Evolutionary conservation across 208 protist species (phyloP), one percentile per base, ranked within the genome.

Genomic region (Trypanosoma mega): DNA sequence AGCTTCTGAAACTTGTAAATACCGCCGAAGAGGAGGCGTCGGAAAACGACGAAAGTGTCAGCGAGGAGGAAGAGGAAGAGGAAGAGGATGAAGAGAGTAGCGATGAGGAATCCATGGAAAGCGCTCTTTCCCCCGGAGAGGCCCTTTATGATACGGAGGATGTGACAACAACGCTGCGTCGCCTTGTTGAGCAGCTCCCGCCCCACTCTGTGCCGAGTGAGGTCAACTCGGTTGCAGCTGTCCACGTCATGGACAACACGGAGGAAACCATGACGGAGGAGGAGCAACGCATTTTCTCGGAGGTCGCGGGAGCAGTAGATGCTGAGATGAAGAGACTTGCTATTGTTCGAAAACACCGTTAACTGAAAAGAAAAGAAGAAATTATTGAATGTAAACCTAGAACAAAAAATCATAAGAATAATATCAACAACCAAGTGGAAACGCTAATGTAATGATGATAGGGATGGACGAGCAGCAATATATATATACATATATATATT

Each of bases 281-380:
- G 16, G 72, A 67, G 0, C 58, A 53, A n/a, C 52, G 45, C 7
- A 55, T 72, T 24, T 76, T 80, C 52, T 45, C 36, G 21, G 43
- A 45, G 5, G 76, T 87, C 48, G 66, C 61, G 34, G 34, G 37
- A 11, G 60, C 79, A 24, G 81, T 85, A 37, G 53, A 64, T 2
- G 54, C 55, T 30, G 74, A 81, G 47, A 88, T 88, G 81, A 27
- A 72, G 44, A 65, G 81, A 1, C 50, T 88, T 16, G 70, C 81
- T 0, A 56, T 82, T 26, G 55, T 80, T 27, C 64, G 81, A 4
- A 84, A 84, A 33, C 55, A 88, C 48, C 69, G 81, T 6, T 76
- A 20, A 67, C 12, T 7, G 23, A 41, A 36, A 29, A 18, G n/a
- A 12, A 23, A 21, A 27, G 23, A 57, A 44, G 16, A 11, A 16